A percentile compares a stretch with the other conserved stretches of the same genome.
Conservation (phyloP, 2,329 filamentous ascomycete species). For the Stachybotrys echinatus region DNA sequence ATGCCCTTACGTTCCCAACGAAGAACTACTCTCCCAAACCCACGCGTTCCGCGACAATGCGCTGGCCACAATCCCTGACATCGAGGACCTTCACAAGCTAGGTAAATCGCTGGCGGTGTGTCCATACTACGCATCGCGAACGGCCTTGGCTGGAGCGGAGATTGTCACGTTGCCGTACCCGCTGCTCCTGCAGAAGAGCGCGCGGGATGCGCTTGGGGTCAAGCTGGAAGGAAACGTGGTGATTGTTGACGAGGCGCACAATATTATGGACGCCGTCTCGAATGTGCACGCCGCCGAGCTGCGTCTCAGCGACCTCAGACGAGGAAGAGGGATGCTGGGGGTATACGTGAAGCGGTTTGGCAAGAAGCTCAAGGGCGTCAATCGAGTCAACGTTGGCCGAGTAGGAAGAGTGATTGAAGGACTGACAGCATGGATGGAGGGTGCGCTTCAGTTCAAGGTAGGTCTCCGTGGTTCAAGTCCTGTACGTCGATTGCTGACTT, state of each 20-base stretch:
- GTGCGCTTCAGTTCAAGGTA: conserved; percentile 43
- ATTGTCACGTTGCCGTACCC: conserved; percentile 93
- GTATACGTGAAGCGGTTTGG: conserved; percentile 84
- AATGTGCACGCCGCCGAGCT: conserved; percentile 80
- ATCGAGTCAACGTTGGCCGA: conserved; percentile 86
- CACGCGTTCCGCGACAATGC: conserved; percentile 81
- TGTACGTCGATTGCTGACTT: conserved; percentile 1
- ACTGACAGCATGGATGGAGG: conserved; percentile 63
- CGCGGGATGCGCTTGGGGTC: conserved; percentile 80
- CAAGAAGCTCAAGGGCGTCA: conserved; percentile 82
- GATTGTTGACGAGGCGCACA: conserved; percentile 97
- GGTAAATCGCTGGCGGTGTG: conserved; percentile 79
- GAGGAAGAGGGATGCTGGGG: conserved; percentile 69
- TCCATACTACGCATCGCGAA: conserved; percentile 92
- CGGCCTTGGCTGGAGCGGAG: conserved; percentile 77
- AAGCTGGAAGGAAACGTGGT: conserved; percentile 83
- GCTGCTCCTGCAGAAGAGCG: conserved; percentile 77
- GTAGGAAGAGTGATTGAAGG: conserved; percentile 79
- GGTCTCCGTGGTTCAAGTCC: conserved; percentile 5
- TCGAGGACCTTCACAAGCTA: conserved; percentile 79
- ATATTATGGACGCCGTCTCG: conserved; percentile 91
- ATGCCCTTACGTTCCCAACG: conserved; percentile 74
- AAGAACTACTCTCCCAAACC: conserved; percentile 65
- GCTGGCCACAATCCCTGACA: conserved; percentile 81
- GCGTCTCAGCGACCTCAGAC: conserved; percentile 64